Base-by-base conservation (phyloP, 352 stramenopile species). In the Phytophthora sojae region DNA sequence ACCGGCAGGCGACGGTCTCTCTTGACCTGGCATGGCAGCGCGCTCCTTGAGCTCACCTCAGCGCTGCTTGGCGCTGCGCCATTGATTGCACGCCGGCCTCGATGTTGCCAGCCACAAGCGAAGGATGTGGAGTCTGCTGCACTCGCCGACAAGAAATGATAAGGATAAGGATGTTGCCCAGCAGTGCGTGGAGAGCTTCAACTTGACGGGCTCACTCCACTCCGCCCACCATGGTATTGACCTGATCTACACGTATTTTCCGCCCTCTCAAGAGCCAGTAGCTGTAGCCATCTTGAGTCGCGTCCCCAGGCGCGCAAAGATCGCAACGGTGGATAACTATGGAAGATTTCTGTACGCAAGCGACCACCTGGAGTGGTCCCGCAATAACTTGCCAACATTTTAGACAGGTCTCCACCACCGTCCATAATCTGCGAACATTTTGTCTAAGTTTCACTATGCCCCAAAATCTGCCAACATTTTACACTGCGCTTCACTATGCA, bases 271-370 rank as follows among this genome's bases (percentile, higher is more conserved):
- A 29, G 26, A 73, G 66, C 35, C 66, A 73, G 53, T 57, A 23
- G 17, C 17, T 66, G 57, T 67, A 67, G 64, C 64, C 57, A 71
- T 67, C 30, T 64, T 37, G 17, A n/a, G 14, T 47, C 35, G 49
- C 51, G 58, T 39, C 64, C 19, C 21, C 66, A 67, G 42, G 45
- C n/a, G 56, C 23, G 21, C 37, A 61, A 64, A 64, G 52, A 64
- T 69, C 59, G 58, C 29, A 35, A 11, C 29, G 29, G 6, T 35
- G 29, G 29, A 35, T 35, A 35, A 35, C 29, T 35, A 35, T 35
- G 39, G 64, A 67, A 72, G 57, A 72, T 67, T 63, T 72, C 29
- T 72, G 52, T 19, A 45, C 29, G 29, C 29, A 35, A 35, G 39
- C 39, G 39, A 51, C 44, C 19, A 19, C n/a, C 19, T 51, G 44